Percentiles rank a stretch among this genome's conserved stretches.
Evolutionary conservation across 176 grass and related monocot species (phyloP).

Genomic region (Saccharum spontaneum): DNA sequence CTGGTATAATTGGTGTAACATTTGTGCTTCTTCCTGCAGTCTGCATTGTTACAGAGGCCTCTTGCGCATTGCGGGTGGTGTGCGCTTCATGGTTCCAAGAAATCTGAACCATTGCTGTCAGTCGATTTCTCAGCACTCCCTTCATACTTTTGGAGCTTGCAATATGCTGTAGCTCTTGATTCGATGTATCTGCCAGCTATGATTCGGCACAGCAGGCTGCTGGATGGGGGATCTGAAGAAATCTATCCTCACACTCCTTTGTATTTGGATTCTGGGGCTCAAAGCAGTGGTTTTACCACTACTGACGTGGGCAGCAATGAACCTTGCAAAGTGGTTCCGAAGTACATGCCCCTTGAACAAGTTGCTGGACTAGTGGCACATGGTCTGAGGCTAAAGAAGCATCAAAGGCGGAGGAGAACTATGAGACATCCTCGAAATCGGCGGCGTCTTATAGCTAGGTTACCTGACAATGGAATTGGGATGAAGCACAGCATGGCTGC

Average conservation of each 20-base stretch:
- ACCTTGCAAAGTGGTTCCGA: constrained; percentile 1
- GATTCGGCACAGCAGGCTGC: constrained; percentile 24
- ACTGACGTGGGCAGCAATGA: not conserved
- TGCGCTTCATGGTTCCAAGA: constrained; percentile 42
- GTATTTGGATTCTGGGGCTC: constrained; percentile 30
- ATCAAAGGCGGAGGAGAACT: constrained; percentile 74
- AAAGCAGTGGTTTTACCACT: not conserved
- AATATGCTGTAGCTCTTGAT: constrained; percentile 45
- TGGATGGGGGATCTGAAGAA: constrained; percentile 2
- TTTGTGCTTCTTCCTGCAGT: constrained; percentile 46
- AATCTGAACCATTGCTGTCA: constrained; percentile 49
- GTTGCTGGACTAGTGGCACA: constrained; percentile 37
- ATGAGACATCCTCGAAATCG: constrained; percentile 40
- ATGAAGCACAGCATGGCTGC: not conserved
- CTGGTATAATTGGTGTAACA: not conserved
- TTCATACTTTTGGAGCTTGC: constrained; percentile 70
- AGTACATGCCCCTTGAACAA: constrained; percentile 38
- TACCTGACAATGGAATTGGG: constrained; percentile 20
- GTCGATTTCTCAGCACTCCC: constrained; percentile 68
- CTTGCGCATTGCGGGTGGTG: constrained; percentile 51
- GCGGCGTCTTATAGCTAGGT: constrained; percentile 20
- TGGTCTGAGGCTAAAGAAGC: constrained; percentile 51
- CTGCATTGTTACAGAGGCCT: constrained; percentile 39
- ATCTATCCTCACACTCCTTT: constrained; percentile 14
- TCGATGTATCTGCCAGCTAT: constrained; percentile 55